phyloP scores from a whole-genome alignment of 192 early-diverging fungal species.

The Rhizophagus sp. region DNA sequence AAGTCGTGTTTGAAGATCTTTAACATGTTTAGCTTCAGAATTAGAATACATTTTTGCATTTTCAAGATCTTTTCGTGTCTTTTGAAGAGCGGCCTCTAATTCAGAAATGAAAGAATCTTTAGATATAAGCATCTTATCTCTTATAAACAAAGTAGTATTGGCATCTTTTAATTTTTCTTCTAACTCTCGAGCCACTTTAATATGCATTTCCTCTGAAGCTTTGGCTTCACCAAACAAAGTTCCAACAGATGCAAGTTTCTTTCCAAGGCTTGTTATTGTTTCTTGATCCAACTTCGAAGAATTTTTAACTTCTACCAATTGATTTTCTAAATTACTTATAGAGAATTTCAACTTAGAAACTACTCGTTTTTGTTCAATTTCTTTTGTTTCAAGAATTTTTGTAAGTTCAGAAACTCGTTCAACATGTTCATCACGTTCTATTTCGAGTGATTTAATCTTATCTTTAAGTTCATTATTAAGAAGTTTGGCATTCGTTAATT shows the following conservation, averaged over 20 bases:
- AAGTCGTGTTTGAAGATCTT: not conserved
- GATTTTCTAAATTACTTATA: not conserved
- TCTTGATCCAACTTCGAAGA: not conserved
- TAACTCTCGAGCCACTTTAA: not conserved
- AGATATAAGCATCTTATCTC: not conserved
- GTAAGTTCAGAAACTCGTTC: not conserved
- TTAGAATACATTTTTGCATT: not conserved
- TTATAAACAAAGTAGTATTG: not conserved
- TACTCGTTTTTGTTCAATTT: not conserved
- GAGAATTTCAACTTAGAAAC: not conserved
- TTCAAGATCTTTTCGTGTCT: not conserved
- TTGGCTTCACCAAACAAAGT: conserved; percentile 6
- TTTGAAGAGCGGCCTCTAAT: not conserved
- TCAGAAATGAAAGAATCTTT: not conserved
- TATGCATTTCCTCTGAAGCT: not conserved
- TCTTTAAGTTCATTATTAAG: not conserved
- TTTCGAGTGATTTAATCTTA: not conserved
- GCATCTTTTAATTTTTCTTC: conserved; percentile 14
- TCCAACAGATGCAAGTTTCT: not conserved
- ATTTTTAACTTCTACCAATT: not conserved
- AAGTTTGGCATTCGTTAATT: conserved; percentile 2
- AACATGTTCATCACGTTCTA: not conserved
- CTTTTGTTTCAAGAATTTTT: conserved; percentile 7
- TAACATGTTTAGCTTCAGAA: not conserved
- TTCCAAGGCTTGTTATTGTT: conserved; percentile 1